phyloP scores from a whole-genome alignment of 1,284 basidiomycete genomes.

The Leucoagaricus sp. region DNA sequence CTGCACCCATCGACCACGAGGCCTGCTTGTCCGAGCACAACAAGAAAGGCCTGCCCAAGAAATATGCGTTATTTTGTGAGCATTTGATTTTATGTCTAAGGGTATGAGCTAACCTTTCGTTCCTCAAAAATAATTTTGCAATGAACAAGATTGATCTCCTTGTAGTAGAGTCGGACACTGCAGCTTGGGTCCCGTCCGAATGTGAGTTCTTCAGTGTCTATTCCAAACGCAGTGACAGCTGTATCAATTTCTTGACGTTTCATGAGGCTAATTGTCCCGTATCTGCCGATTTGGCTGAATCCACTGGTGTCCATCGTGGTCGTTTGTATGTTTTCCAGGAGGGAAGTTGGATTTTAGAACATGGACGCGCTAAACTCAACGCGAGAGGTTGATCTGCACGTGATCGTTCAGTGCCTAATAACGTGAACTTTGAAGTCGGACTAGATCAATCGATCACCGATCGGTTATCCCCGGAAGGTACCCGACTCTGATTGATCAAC shows the following conservation, averaged over 20 bases:
- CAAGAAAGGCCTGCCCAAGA: constrained; percentile 72
- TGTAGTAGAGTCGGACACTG: constrained; percentile 68
- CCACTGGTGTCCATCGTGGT: constrained; percentile 47
- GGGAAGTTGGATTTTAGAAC: not conserved
- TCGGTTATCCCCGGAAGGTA: too few species aligned
- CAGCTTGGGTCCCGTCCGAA: constrained; percentile 66
- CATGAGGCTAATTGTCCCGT: constrained; percentile 61
- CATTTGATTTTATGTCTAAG: not conserved
- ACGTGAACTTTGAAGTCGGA: too few species aligned
- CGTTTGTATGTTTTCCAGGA: not conserved
- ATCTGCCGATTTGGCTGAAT: constrained; percentile 51
- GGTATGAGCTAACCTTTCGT: constrained; percentile 45
- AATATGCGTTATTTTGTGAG: not conserved
- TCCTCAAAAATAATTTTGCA: constrained; percentile 69
- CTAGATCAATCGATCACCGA: too few species aligned
- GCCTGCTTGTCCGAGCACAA: constrained; percentile 58
- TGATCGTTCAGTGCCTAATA: not conserved
- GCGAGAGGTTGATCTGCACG: constrained; percentile 6
- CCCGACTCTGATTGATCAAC: too few species aligned
- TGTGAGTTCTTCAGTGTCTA: constrained; percentile 65
- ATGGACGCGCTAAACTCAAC: not conserved
- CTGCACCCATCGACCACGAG: constrained; percentile 60
- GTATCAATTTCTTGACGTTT: constrained; percentile 40
- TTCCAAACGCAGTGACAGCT: constrained; percentile 64
- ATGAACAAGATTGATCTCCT: constrained; percentile 59